Evolutionary conservation across 2,329 filamentous ascomycete species (phyloP).

Genomic region (Nemania diffusa): DNA sequence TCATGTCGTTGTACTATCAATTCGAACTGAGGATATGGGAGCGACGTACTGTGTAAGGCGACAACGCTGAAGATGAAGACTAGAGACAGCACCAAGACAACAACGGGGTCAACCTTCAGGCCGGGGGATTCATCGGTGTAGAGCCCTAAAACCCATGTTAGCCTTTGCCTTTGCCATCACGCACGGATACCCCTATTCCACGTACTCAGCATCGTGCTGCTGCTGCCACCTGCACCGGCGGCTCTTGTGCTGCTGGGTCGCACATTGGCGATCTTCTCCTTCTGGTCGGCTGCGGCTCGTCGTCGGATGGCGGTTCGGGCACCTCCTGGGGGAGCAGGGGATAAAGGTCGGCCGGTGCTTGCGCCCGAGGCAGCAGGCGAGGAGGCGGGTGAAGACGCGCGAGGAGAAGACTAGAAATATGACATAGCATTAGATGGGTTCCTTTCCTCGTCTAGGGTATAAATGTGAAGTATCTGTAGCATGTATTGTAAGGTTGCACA

Average conservation of each 20-base stretch:
- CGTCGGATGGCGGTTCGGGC: constrained; percentile 95
- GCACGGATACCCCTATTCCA: constrained; percentile 44
- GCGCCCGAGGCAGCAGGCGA: constrained; percentile 71
- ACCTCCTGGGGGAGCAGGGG: constrained; percentile 89
- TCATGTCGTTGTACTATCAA: background rate
- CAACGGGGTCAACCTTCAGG: constrained; percentile 96
- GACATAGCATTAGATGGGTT: constrained; percentile 13
- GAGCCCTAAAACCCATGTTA: constrained; percentile 68
- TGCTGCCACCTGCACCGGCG: constrained; percentile 93
- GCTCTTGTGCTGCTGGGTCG: constrained; percentile 91
- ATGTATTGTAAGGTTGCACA: background rate
- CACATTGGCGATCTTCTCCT: constrained; percentile 95
- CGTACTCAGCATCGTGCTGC: constrained; percentile 97
- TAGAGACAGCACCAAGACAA: constrained; percentile 93
- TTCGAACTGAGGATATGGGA: background rate
- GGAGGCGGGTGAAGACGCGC: constrained; percentile 68
- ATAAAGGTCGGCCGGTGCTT: constrained; percentile 80
- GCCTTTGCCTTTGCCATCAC: constrained; percentile 12
- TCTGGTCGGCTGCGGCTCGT: constrained; percentile 95
- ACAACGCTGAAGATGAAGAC: constrained; percentile 99
- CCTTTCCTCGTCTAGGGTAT: background rate
- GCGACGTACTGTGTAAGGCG: constrained; percentile 89
- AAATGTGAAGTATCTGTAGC: background rate
- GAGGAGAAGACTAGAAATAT: constrained; percentile 65
- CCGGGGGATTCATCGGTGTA: constrained; percentile 99